phyloP scores from a whole-genome alignment of 805 yeast species.

The Lipomyces chichibuensis region DNA sequence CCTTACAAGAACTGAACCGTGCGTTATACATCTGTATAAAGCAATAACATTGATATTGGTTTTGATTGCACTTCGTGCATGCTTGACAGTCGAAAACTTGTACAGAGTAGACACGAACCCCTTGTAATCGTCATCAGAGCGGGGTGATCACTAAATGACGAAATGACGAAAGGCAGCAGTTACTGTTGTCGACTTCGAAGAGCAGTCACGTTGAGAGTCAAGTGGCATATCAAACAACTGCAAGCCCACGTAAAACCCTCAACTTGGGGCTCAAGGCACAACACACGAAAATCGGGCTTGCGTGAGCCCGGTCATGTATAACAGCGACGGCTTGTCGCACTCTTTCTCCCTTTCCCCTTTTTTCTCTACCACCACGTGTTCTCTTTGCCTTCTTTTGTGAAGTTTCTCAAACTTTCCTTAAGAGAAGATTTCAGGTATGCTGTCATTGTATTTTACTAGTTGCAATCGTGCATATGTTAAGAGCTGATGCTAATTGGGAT shows the following conservation, averaged over 20 bases:
- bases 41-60: too few relatives aligned
- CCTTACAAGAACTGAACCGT: neutral
- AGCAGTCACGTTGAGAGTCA: neutral
- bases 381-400: slow-evolving; percentile 19
- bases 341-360: slow-evolving; percentile 16
- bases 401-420: slow-evolving; percentile 11
- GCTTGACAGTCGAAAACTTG: too few relatives aligned
- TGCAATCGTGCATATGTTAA: neutral
- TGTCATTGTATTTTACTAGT: neutral
- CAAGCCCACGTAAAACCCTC: slow-evolving; percentile 7
- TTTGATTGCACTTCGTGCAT: too few relatives aligned
- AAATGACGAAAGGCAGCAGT: neutral
- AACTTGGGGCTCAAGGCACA: slow-evolving; percentile 1
- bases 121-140: too few relatives aligned
- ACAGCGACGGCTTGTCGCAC: slow-evolving; percentile 10
- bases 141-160: too few relatives aligned
- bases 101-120: too few relatives aligned
- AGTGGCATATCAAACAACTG: neutral
- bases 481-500: slow-evolving; percentile 4
- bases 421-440: slow-evolving; percentile 28
- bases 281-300: neutral
- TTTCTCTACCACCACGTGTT: slow-evolving; percentile 18
- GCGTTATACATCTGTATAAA: too few relatives aligned
- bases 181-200: neutral
- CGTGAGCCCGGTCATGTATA: neutral